phyloP scores from a whole-genome alignment of 345 rosid species.

The Salix viminalis region DNA sequence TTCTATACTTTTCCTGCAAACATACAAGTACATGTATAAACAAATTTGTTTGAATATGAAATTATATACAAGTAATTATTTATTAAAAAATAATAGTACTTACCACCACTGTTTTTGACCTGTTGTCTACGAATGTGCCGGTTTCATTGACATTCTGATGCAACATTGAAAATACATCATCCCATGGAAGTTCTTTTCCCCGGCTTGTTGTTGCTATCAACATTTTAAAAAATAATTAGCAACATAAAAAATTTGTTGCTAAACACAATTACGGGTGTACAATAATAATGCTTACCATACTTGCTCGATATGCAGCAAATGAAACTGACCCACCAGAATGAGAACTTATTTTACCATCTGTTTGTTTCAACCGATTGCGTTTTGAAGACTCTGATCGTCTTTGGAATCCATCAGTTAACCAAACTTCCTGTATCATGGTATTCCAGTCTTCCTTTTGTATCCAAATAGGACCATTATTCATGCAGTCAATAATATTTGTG shows the following conservation, averaged over 20 bases:
- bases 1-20: no score
- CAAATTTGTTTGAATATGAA: no score
- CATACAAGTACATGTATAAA: no score
- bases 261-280: not conserved
- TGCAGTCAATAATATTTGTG: not conserved
- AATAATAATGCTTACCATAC: no score
- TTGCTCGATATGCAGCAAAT: no score
- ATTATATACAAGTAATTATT: no score
- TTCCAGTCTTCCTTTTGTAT: not conserved
- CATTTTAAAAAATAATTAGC: not conserved
- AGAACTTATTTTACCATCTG: not conserved
- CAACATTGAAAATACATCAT: no score
- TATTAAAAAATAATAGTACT: no score
- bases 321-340: not conserved
- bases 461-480: not conserved
- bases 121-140: not conserved
- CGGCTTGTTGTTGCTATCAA: not conserved
- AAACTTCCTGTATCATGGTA: not conserved
- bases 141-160: no score
- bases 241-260: not conserved
- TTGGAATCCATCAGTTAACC: fast-evolving
- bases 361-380: not conserved
- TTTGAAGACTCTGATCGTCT: not conserved
- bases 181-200: no score
- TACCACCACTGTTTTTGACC: not conserved